phyloP scores from a whole-genome alignment of 139 green algal genomes.

The Picochlorum sp. region DNA sequence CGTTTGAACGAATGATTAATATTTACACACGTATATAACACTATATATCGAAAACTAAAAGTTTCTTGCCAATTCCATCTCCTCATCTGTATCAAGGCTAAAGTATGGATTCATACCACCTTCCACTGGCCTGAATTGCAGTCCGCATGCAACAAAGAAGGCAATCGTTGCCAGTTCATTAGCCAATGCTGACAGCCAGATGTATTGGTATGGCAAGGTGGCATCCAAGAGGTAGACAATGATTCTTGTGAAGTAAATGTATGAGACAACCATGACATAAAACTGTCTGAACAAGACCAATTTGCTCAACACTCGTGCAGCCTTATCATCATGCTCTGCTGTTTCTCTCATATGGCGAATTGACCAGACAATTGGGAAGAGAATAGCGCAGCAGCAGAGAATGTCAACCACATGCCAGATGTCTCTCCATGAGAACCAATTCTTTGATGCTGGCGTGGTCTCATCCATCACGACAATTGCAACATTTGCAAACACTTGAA shows the following conservation, averaged over 20 bases:
- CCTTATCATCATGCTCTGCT: slow-evolving; percentile 60
- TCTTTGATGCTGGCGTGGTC: slow-evolving; percentile 54
- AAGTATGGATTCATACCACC: slow-evolving; percentile 73
- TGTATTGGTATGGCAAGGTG: slow-evolving; percentile 64
- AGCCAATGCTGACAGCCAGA: slow-evolving; percentile 61
- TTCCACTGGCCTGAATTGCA: slow-evolving; percentile 61
- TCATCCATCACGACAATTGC: slow-evolving; percentile 87
- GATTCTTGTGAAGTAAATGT: slow-evolving; percentile 98
- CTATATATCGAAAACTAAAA: background rate
- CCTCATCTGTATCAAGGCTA: slow-evolving; percentile 14
- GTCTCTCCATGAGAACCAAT: slow-evolving; percentile 91
- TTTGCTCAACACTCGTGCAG: slow-evolving; percentile 62
- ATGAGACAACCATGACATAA: slow-evolving; percentile 88
- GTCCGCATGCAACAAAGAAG: slow-evolving; percentile 81
- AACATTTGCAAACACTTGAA: slow-evolving; percentile 91
- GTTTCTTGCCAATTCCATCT: slow-evolving; percentile 11
- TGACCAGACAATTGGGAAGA: slow-evolving; percentile 97
- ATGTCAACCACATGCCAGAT: slow-evolving; percentile 96
- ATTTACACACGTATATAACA: slow-evolving; percentile 7
- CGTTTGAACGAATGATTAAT: slow-evolving; percentile 40
- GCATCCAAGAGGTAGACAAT: slow-evolving; percentile 88
- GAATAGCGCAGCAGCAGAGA: slow-evolving; percentile 94
- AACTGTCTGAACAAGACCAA: slow-evolving; percentile 93
- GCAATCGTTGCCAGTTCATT: slow-evolving; percentile 73
- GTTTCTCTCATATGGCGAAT: slow-evolving; percentile 85